A percentile compares a stretch with the other conserved stretches of the same genome.
These are phyloP conservation scores for Coelastrella sp. DNA, from an alignment of 139 green algal species.

Conservation along the genomic window DNA sequence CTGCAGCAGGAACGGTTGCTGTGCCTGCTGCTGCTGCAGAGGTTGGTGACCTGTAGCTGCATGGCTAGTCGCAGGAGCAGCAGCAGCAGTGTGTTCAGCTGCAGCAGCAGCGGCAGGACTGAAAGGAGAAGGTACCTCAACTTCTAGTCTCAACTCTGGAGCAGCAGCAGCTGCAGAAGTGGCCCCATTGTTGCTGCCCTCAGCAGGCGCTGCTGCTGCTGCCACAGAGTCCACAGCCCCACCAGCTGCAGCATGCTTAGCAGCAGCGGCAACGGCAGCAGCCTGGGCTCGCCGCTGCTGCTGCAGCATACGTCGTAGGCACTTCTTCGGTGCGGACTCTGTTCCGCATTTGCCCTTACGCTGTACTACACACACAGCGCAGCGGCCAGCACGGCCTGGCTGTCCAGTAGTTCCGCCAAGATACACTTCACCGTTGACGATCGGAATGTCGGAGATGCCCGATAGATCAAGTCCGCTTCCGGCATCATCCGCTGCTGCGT, in stretches of 20 bases:
- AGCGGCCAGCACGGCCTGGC: slow-evolving; percentile 55
- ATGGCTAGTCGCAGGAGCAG: too few species aligned
- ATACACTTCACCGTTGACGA: neutral
- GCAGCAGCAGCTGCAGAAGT: slow-evolving; percentile 1
- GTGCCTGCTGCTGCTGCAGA: too few species aligned
- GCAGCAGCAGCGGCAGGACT: neutral
- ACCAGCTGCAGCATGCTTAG: neutral
- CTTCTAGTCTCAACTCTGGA: neutral
- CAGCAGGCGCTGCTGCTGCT: neutral
- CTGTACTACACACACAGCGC: slow-evolving; percentile 74
- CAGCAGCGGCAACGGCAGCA: neutral
- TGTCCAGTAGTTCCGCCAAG: slow-evolving; percentile 36
- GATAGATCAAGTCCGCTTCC: neutral
- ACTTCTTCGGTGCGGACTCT: slow-evolving; percentile 67
- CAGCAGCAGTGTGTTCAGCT: neutral
- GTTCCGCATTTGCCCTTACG: slow-evolving; percentile 80
- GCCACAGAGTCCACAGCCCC: neutral
- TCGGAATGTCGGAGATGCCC: neutral
- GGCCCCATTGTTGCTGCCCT: neutral
- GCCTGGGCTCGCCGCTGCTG: slow-evolving; percentile 13
- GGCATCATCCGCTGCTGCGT: neutral
- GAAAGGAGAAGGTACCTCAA: neutral
- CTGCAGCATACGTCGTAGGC: slow-evolving; percentile 60
- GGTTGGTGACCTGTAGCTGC: too few species aligned
- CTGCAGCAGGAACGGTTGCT: too few species aligned